Evolutionary conservation across 371 early-diverging fungal genomes (phyloP).

Genomic region (Nosema muscidifuracis): DNA sequence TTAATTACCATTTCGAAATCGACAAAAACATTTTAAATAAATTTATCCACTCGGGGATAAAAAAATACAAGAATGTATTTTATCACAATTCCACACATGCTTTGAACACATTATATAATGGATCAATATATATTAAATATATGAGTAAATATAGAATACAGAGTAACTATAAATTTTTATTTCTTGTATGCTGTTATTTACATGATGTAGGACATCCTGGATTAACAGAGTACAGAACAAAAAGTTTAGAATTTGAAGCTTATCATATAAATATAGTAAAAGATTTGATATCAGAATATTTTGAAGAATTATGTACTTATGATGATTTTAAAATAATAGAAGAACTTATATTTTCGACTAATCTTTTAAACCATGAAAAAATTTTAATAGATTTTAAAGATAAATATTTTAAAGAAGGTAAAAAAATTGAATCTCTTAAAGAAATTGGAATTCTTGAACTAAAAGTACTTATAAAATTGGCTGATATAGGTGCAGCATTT

Average conservation of each 20-base stretch:
- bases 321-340: neutral
- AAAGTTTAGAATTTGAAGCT: neutral
- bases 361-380: slow-evolving; percentile 3
- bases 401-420: slow-evolving; percentile 2
- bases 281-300: neutral
- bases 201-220: slow-evolving; percentile 35
- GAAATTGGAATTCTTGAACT: slow-evolving; percentile 17
- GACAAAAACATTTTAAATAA: neutral
- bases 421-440: neutral
- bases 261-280: neutral
- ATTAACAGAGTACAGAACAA: neutral
- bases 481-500: slow-evolving; percentile 19
- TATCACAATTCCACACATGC: slow-evolving; percentile 26
- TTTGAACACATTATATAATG: slow-evolving; percentile 15
- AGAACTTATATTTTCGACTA: slow-evolving; percentile 25
- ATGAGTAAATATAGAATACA: neutral
- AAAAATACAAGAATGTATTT: neutral
- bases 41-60: neutral
- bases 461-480: slow-evolving; percentile 21
- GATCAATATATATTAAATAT: slow-evolving; percentile 4
- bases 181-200: slow-evolving; percentile 7
- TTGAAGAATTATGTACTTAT: neutral
- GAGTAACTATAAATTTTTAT: neutral
- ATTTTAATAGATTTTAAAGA: slow-evolving; percentile 5
- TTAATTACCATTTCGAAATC: neutral